phyloP scores from a whole-genome alignment of 129 eudicot genomes.

The Gnaphalium uliginosum region DNA sequence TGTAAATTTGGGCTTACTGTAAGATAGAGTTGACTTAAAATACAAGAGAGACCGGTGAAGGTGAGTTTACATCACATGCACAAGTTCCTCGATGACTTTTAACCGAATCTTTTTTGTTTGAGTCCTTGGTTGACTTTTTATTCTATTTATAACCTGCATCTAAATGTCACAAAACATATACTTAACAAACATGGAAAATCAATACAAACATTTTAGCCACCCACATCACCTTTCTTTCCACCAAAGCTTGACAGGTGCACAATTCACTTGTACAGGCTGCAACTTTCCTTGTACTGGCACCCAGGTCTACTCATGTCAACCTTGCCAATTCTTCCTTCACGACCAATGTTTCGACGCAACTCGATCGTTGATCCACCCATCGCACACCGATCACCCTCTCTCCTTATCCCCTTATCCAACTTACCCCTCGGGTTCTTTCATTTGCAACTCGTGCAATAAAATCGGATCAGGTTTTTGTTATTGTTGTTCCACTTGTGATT shows the following conservation, averaged over 20 bases:
- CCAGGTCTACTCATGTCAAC: constrained; percentile 24
- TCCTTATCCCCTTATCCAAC: constrained; percentile 22
- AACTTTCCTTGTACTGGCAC: constrained; percentile 26
- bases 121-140: no score
- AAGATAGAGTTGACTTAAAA: no score
- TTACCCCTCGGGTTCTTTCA: constrained; percentile 21
- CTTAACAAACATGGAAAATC: constrained; percentile 6
- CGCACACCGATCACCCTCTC: constrained; percentile 30
- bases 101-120: no score
- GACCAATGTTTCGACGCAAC: constrained; percentile 26
- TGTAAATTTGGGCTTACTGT: no score
- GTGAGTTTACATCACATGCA: no score
- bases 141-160: no score
- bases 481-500: constrained; percentile 23
- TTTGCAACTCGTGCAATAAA: constrained; percentile 11
- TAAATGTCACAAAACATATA: no score
- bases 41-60: no score
- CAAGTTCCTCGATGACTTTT: no score
- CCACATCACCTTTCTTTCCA: constrained; percentile 26
- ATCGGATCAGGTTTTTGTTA: constrained; percentile 21
- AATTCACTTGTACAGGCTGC: constrained; percentile 30
- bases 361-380: constrained; percentile 17
- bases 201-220: constrained; percentile 29
- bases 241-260: constrained; percentile 27
- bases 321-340: constrained; percentile 30